Evolutionary conservation across 345 rosid species (phyloP), one percentile per base, ranked within the genome.

Genomic region (Ceriops tagal): DNA sequence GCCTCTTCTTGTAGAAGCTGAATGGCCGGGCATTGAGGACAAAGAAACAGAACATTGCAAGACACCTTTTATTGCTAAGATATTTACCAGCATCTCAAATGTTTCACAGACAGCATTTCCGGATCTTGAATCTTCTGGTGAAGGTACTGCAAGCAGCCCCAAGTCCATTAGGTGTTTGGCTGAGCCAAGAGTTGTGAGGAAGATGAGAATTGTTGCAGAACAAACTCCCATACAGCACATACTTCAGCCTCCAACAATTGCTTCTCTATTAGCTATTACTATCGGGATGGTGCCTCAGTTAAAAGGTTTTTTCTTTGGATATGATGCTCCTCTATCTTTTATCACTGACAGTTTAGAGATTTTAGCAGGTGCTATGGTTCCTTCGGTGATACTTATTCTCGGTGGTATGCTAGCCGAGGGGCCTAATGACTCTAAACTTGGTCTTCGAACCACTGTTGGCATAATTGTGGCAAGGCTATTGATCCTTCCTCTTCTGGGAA

Each of bases 331-430:
- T 2, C 78, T 93, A n/a, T 88, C 96, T 55, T 92, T 92, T 62
- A 0, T 92, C 27, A 95, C 96, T 0, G 99, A 95, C 78, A 95
- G 97, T 75, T 81, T 95, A 61, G 84, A 87, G 75, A 95, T 95
- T 69, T 66, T 95, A 80, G 99, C 78, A 0, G 89, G 89, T 3
- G 99, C 97, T 28, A 84, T 81, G 96, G 99, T 95, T 67, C 97
- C 99, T 2, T 95, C 99, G 1, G 99, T 92, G 78, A 92, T 92
- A 97, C 97, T 95, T 67, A 79, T 95, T 4, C 99, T 93, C 30
- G 96, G 99, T 15, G 99, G 99, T 43, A 90, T 92, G 96, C 87
- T 95, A 30, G 81, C 99, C 0, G 96, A 95, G 73, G 99, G 99
- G 62, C 99, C 99, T 30, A 88, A 80, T 13, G 92, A 92, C 13